Percentiles rank a stretch among this genome's conserved stretches.
These are phyloP conservation scores for Cornus suecica DNA, from an alignment of 148 eudicot species.

Conservation along the genomic window DNA sequence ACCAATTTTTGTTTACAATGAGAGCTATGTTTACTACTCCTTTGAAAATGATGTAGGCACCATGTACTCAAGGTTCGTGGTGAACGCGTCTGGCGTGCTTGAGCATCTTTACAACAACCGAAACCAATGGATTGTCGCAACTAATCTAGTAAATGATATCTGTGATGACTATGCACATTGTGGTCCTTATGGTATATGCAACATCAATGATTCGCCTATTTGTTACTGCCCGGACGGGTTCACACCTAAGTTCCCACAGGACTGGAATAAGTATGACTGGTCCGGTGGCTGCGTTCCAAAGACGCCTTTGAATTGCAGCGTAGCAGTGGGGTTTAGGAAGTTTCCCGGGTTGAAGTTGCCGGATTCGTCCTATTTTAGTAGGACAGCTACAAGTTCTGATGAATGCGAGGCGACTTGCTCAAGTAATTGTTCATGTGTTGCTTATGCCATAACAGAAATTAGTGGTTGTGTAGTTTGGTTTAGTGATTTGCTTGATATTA, in stretches of 20 bases:
- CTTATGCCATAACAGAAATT: slow-evolving; percentile 19
- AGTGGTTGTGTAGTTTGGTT: slow-evolving; percentile 27
- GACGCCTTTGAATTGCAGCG: slow-evolving; percentile 16
- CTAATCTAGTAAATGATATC: not conserved
- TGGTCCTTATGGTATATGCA: slow-evolving; percentile 25
- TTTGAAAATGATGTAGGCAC: slow-evolving; percentile 8
- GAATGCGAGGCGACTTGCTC: slow-evolving; percentile 19
- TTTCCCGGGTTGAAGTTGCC: slow-evolving; percentile 27
- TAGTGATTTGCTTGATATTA: slow-evolving; percentile 21
- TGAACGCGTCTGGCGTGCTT: slow-evolving; percentile 18
- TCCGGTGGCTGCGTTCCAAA: slow-evolving; percentile 22
- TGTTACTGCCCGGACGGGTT: slow-evolving; percentile 26
- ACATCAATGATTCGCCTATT: not conserved
- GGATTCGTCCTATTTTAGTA: slow-evolving; percentile 10
- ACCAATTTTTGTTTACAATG: slow-evolving; percentile 8
- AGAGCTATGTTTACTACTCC: slow-evolving; percentile 14
- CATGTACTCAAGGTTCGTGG: slow-evolving; percentile 22
- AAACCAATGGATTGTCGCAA: slow-evolving; percentile 9
- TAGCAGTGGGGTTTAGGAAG: slow-evolving; percentile 15
- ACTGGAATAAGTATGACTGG: slow-evolving; percentile 19
- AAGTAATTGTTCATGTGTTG: slow-evolving; percentile 28
- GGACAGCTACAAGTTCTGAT: not conserved
- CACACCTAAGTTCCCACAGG: slow-evolving; percentile 13
- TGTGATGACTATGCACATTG: slow-evolving; percentile 20
- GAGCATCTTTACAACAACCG: slow-evolving; percentile 7